Evolutionary conservation across 1,284 basidiomycete species (phyloP).

Genomic region (Schizopora paradoxa): DNA sequence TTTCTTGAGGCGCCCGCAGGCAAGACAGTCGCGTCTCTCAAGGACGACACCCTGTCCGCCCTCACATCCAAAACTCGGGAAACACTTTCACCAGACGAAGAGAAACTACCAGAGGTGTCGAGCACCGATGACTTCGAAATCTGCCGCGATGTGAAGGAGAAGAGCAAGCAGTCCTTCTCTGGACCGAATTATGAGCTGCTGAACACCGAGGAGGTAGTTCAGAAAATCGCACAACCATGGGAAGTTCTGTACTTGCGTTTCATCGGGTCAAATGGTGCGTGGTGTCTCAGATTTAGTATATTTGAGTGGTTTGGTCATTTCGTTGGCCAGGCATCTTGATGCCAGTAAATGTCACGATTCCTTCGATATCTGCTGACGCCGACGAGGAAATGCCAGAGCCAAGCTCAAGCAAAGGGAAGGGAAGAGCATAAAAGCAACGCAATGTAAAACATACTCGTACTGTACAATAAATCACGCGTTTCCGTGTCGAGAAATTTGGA

Average conservation of each 20-base stretch:
- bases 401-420: slow-evolving; percentile 38
- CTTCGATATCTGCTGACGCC: slow-evolving; percentile 41
- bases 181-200: slow-evolving; percentile 49
- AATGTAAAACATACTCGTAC: slow-evolving; percentile 26
- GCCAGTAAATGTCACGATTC: slow-evolving; percentile 39
- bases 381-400: slow-evolving; percentile 30
- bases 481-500: no score
- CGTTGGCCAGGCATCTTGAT: slow-evolving; percentile 33
- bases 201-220: slow-evolving; percentile 39
- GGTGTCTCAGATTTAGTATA: slow-evolving; percentile 4
- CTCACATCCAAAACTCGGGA: slow-evolving; percentile 41
- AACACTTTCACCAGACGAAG: no score
- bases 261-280: slow-evolving; percentile 50
- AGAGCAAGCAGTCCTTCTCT: slow-evolving; percentile 29
- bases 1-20: slow-evolving; percentile 50
- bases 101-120: slow-evolving; percentile 40
- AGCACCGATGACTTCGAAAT: slow-evolving; percentile 58
- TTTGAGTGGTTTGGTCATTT: slow-evolving; percentile 7
- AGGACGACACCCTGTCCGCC: slow-evolving; percentile 58
- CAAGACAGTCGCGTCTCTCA: slow-evolving; percentile 50
- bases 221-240: slow-evolving; percentile 52
- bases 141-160: slow-evolving; percentile 46
- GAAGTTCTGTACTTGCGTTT: slow-evolving; percentile 64
- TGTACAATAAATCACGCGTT: no score
- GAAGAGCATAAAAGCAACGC: slow-evolving; percentile 40